Evolutionary conservation across 2,329 filamentous ascomycete species (phyloP).

Genomic region (Monilinia fructicola): DNA sequence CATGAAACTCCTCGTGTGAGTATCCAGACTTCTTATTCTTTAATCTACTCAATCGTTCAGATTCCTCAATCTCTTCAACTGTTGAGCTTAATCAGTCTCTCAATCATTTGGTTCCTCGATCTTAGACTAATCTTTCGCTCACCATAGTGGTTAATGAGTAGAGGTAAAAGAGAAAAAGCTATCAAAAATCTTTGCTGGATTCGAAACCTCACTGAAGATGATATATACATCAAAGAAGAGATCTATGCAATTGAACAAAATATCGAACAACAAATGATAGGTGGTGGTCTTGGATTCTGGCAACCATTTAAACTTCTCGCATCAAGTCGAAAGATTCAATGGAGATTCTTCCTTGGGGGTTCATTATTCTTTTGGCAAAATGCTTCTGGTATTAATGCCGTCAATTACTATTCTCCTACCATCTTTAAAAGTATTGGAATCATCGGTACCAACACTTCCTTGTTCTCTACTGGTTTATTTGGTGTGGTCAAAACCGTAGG

Average conservation of each 20-base stretch:
- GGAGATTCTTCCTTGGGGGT: constrained; percentile 16
- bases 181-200: constrained; percentile 63
- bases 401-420: constrained; percentile 35
- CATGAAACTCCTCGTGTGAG: constrained; percentile 59
- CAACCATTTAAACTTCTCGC: constrained; percentile 55
- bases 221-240: constrained; percentile 72
- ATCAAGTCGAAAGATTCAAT: constrained; percentile 4
- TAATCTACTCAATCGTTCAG: background rate
- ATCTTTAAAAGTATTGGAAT: constrained; percentile 34
- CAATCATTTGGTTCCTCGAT: background rate
- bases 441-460: constrained; percentile 28
- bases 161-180: constrained; percentile 59
- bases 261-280: constrained; percentile 60
- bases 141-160: constrained; percentile 64
- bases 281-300: constrained; percentile 74
- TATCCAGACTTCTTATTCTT: background rate
- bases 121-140: background rate
- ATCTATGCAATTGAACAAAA: constrained; percentile 68
- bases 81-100: too few relatives aligned
- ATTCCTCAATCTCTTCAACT: too few relatives aligned
- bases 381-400: constrained; percentile 32
- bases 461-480: constrained; percentile 31
- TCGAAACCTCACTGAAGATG: constrained; percentile 54
- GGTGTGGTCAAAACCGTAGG: constrained; percentile 31
- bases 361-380: constrained; percentile 35